Base-by-base conservation (phyloP, 148 eudicot species). In the Fallopia convolvulus region DNA sequence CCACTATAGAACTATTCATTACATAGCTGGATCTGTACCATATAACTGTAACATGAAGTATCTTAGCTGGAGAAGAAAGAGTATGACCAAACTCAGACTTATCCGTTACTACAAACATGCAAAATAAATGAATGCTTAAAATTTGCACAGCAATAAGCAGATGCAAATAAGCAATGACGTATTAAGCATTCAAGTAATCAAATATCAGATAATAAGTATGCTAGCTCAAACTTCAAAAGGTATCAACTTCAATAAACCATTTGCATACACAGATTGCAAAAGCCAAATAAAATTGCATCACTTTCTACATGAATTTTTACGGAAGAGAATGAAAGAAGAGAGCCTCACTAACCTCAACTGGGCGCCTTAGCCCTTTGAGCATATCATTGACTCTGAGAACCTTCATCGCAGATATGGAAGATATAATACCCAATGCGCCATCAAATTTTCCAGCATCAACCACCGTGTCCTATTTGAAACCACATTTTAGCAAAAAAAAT, bases 361-460 rank as follows among this genome's bases (percentile, higher is more conserved):
- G 97, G 55, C 90, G 89, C 76, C 50, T 88, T 42, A 95, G 76
- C 50, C 74, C 83, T 75, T 82, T 84, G 52, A 91, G 82, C 77
- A 78, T 85, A 74, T 90, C 86, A 41, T 68, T 85, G 77, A 83
- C 44, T 52, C 85, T 84, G 83, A 95, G 85, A 80, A 87, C 91
- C 84, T 95, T 95, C 82, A 95, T 48, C 1, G 99, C 99, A 79
- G 99, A 91, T 77, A 95, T 44, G 15, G 96, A 89, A 77, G 92
- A 86, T 56, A 92, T 65, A 66, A 95, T 88, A 58, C 99, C 99
- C 46, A 95, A 84, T 63, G 99, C 85, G 39, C 99, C 99, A 83
- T 95, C 99, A 80, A 87, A 95, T 53, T 81, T 88, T 77, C 99
- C 99, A 81, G 99, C 99, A 82, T 95, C 99, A 70, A 95, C 88